Conservation (phyloP, 352 stramenopile genomes). For the Phytophthora constricta region DNA sequence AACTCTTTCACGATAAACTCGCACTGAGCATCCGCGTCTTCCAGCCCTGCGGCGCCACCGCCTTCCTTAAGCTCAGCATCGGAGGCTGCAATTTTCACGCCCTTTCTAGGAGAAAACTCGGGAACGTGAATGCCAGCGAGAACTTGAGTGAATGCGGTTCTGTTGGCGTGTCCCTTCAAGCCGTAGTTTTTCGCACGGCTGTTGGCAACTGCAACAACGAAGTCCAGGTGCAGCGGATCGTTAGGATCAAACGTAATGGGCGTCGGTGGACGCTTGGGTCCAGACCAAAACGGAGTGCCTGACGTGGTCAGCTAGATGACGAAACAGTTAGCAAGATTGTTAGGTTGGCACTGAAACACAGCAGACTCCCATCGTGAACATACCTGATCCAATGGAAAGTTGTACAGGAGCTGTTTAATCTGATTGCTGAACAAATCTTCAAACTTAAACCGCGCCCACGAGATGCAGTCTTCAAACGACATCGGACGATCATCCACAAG, state of each 20-base stretch:
- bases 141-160: constrained; percentile 68
- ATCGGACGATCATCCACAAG: constrained; percentile 93
- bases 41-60: constrained; percentile 36
- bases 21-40: constrained; percentile 80
- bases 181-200: constrained; percentile 96
- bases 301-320: constrained; percentile 88
- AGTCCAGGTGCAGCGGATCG: constrained; percentile 95
- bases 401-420: constrained; percentile 98
- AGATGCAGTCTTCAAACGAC: constrained; percentile 97
- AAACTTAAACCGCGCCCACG: constrained; percentile 98
- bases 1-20: constrained; percentile 85
- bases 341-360: background rate
- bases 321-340: constrained; percentile 4
- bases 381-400: constrained; percentile 97
- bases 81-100: constrained; percentile 98
- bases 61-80: constrained; percentile 96
- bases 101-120: constrained; percentile 93
- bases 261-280: constrained; percentile 96
- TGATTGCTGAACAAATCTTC: constrained; percentile 98
- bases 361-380: background rate
- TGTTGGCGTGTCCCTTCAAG: constrained; percentile 76
- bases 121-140: constrained; percentile 92
- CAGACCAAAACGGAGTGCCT: constrained; percentile 99
- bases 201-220: constrained; percentile 96
- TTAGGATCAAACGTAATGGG: constrained; percentile 92